Base-by-base conservation (phyloP, 2,329 filamentous ascomycete genomes). In the Fusarium fracticaudum region DNA sequence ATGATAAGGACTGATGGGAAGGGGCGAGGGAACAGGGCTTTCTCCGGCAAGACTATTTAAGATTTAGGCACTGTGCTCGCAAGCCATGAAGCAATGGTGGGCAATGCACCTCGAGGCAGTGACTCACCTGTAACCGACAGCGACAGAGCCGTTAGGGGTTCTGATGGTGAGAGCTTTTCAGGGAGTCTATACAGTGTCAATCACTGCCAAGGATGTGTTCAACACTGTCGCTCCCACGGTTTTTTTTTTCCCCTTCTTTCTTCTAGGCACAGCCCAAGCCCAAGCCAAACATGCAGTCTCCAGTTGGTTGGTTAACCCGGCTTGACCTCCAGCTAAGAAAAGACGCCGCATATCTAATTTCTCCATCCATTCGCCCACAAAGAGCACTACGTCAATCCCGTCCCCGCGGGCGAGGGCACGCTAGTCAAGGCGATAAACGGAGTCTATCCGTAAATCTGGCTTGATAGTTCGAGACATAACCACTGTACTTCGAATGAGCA, bases 1-100 rank as follows among this genome's bases (percentile, higher is more conserved):
- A 76, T 78, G 76, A 80, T 77, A 79, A 79, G 78, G 72, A 76
- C 76, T 57, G 71, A 68, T 75, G 55, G 75, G 76, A 76, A 80
- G 77, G 77, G 78, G 77, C 77, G 80, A 78, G 79, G 65, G 48
- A 65, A 64, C 55, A 72, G 72, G 70, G 71, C 67, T 74, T 64
- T 64, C 61, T 67, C 61, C 53, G 69, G 67, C 67, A 63, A 53
- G 50, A 73, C 62, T 66, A 50, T 68, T 63, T 66, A 37, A 60
- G 65, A 35, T 51, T 41, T 62, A 38, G 53, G 44, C 72, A 76
- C 74, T 75, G 76, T 75, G 60, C 60, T 47, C 26, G 24, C 44
- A 41, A 51, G 41, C 41, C 45, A 31, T 47, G 35, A 45, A 51
- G 37, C 40, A 58, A 24, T 37, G 51, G 37, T 41, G 26, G 24